Evolutionary conservation across 805 yeast species (phyloP).

Genomic region (Metschnikowia reukaufii): DNA sequence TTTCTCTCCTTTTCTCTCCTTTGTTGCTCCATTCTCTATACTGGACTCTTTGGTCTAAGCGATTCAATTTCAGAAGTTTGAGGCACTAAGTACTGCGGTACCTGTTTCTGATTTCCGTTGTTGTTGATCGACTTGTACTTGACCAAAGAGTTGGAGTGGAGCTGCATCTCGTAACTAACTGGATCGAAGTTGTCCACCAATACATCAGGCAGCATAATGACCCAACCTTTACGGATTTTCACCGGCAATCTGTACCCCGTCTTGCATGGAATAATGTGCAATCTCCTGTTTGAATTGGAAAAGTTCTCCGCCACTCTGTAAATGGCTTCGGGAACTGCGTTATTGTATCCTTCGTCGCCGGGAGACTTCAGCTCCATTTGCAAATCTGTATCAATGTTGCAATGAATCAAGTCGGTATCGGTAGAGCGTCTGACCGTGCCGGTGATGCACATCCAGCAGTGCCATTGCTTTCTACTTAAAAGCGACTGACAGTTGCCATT

Average conservation of each 20-base stretch:
- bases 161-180: constrained; percentile 29
- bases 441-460: constrained; percentile 96
- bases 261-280: constrained; percentile 79
- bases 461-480: constrained; percentile 83
- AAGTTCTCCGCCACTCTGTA: constrained; percentile 88
- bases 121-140: constrained; percentile 20
- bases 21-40: neutral
- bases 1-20: neutral
- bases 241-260: constrained; percentile 66
- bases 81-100: constrained; percentile 59
- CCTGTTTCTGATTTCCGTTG: constrained; percentile 23
- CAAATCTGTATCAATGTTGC: constrained; percentile 89
- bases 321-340: constrained; percentile 62
- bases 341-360: constrained; percentile 14
- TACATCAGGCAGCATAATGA: constrained; percentile 81
- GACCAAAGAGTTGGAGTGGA: constrained; percentile 32
- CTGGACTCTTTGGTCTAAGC: constrained; percentile 82
- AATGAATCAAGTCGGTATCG: constrained; percentile 82
- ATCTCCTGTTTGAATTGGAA: constrained; percentile 73
- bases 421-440: constrained; percentile 88
- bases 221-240: constrained; percentile 84
- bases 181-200: constrained; percentile 65
- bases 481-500: constrained; percentile 31
- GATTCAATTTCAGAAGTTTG: constrained; percentile 71
- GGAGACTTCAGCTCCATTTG: constrained; percentile 52